Conservation (phyloP, 495 filamentous ascomycete species). For the Penicillium nucicola region DNA sequence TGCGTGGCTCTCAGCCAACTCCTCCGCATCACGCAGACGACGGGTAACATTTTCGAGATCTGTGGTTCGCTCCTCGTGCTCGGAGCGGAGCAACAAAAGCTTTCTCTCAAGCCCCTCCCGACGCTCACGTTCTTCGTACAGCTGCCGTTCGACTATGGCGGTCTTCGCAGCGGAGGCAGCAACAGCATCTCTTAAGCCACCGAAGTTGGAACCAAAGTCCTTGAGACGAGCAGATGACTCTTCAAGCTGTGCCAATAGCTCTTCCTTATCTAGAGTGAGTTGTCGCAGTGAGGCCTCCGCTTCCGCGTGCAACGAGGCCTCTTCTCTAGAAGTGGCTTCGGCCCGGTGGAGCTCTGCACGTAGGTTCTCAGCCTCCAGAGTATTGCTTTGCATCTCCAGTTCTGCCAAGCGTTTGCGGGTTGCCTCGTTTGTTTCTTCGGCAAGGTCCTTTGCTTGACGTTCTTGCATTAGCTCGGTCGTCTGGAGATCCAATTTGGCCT, state of each 20-base stretch:
- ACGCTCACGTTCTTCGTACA: constrained; percentile 78
- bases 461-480: constrained; percentile 74
- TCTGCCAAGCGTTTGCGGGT: constrained; percentile 80
- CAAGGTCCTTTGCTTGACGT: constrained; percentile 70
- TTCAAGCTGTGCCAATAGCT: constrained; percentile 66
- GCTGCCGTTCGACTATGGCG: constrained; percentile 68
- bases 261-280: constrained; percentile 77
- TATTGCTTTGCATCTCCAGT: constrained; percentile 79
- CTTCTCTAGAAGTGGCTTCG: constrained; percentile 72
- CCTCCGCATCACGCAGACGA: constrained; percentile 80
- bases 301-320: constrained; percentile 71
- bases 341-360: constrained; percentile 77
- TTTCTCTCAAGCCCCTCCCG: constrained; percentile 78
- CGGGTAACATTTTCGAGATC: constrained; percentile 76
- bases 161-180: constrained; percentile 73
- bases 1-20: constrained; percentile 82
- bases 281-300: constrained; percentile 70
- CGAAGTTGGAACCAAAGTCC: constrained; percentile 69
- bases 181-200: constrained; percentile 74
- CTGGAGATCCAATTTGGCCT: constrained; percentile 63
- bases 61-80: constrained; percentile 77
- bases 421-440: constrained; percentile 82
- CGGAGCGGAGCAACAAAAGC: constrained; percentile 71
- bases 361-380: constrained; percentile 78
- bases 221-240: constrained; percentile 63